Evolutionary conservation across 2,329 filamentous ascomycete species (phyloP).

Genomic region (Ceratocystis smalleyi): DNA sequence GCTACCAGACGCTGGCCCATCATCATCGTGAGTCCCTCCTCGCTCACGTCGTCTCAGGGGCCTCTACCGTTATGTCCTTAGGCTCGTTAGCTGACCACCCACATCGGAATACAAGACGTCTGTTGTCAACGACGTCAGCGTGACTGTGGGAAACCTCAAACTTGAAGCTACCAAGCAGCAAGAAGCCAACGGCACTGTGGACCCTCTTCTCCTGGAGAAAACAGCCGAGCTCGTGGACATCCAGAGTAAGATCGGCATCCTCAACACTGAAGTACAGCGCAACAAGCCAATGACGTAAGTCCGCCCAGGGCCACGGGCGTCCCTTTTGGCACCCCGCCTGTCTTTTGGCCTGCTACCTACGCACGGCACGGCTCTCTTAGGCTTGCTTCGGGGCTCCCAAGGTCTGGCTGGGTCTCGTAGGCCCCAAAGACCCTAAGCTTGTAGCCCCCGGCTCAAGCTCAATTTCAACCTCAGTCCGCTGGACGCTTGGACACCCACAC

Average conservation of each 20-base stretch:
- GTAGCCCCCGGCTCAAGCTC: too few relatives aligned
- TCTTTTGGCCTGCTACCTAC: too few relatives aligned
- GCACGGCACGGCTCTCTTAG: neutral
- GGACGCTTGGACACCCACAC: neutral
- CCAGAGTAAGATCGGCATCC: constrained; percentile 72
- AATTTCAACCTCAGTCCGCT: too few relatives aligned
- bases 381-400: neutral
- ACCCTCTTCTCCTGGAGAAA: constrained; percentile 3
- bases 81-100: too few relatives aligned
- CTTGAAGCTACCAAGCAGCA: constrained; percentile 42
- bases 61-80: neutral
- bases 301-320: neutral
- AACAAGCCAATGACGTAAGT: constrained; percentile 58
- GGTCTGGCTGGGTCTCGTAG: too few relatives aligned
- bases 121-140: constrained; percentile 88
- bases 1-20: constrained; percentile 82
- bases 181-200: neutral
- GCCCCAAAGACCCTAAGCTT: too few relatives aligned
- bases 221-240: constrained; percentile 23
- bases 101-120: constrained; percentile 46
- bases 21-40: constrained; percentile 53
- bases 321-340: neutral
- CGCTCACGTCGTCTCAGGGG: neutral
- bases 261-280: constrained; percentile 95
- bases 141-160: constrained; percentile 43